These are phyloP conservation scores for Diaporthe longicolla DNA, from an alignment of 2,329 filamentous ascomycete genomes.

Conservation along the genomic window DNA sequence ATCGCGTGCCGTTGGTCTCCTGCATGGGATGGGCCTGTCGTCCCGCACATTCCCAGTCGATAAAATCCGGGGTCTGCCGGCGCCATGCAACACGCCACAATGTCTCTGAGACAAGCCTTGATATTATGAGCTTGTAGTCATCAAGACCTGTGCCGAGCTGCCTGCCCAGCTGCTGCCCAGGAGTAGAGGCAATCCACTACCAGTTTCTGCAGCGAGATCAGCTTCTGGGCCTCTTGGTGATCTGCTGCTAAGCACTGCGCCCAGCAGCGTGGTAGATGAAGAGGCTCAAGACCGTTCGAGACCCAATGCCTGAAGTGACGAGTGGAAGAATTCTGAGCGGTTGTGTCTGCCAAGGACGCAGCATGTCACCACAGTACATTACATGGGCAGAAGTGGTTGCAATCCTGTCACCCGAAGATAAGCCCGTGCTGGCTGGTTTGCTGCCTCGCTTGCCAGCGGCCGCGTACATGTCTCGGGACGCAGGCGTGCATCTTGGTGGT, in stretches of 20 bases:
- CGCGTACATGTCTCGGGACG: not conserved
- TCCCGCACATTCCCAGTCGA: not conserved
- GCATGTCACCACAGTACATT: constrained; percentile 15
- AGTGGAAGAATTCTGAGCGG: not conserved
- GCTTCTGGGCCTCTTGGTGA: constrained; percentile 1
- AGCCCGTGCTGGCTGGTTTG: constrained; percentile 7
- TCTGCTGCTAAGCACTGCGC: constrained; percentile 27
- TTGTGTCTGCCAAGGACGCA: constrained; percentile 16
- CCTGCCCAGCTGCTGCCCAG: constrained; percentile 20
- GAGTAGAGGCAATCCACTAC: not conserved
- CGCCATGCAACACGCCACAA: constrained; percentile 30
- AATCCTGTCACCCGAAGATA: constrained; percentile 12
- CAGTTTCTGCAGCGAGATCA: not conserved
- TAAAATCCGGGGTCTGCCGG: constrained; percentile 30
- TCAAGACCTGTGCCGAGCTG: constrained; percentile 23
- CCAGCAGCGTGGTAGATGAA: constrained; percentile 8
- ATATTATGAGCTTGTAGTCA: constrained; percentile 15
- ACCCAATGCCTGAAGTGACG: not conserved
- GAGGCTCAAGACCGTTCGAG: not conserved
- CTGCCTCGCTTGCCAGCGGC: constrained; percentile 9
- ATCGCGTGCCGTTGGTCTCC: not conserved
- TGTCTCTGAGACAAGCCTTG: constrained; percentile 30
- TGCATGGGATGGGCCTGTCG: constrained; percentile 24
- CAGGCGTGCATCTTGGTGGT: not conserved
- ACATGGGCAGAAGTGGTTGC: not conserved